Conservation (phyloP, 2,329 filamentous ascomycete species). For the Sporothrix brasiliensis region DNA sequence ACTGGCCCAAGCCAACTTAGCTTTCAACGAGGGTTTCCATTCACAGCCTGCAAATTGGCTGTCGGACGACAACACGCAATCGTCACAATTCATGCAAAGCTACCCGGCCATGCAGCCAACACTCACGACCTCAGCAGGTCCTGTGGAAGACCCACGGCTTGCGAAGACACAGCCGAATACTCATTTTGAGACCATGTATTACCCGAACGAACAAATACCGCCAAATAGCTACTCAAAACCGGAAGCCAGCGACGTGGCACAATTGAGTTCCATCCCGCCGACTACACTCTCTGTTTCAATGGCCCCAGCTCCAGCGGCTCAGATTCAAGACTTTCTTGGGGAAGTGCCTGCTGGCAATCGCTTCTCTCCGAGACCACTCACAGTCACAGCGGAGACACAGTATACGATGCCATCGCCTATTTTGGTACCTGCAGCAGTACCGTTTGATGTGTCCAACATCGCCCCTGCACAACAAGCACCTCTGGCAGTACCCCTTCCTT, state of each 20-base stretch:
- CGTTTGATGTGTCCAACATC: not conserved
- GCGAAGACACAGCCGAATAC: slow-evolving; percentile 38
- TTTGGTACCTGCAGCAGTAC: not conserved
- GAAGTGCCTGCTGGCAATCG: not conserved
- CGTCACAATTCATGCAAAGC: slow-evolving; percentile 42
- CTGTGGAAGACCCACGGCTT: slow-evolving; percentile 13
- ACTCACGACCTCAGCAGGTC: slow-evolving; percentile 32
- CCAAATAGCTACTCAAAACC: not conserved
- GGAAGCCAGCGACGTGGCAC: not conserved
- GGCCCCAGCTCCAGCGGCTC: not conserved
- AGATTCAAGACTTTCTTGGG: not conserved
- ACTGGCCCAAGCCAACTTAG: slow-evolving; percentile 35
- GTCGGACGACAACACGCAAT: slow-evolving; percentile 40
- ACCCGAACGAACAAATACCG: slow-evolving; percentile 38
- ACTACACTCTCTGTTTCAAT: not conserved
- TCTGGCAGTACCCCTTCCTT: not conserved
- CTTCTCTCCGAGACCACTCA: not conserved
- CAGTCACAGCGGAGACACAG: not conserved
- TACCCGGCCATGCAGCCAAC: slow-evolving; percentile 47
- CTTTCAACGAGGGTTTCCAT: slow-evolving; percentile 38
- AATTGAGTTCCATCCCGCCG: not conserved
- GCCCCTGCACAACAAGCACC: not conserved
- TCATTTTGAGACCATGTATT: slow-evolving; percentile 48
- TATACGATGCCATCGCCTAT: not conserved
- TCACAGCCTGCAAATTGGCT: slow-evolving; percentile 41